Conservation (phyloP, 176 grass and related monocot species). For the Phragmites australis region DNA sequence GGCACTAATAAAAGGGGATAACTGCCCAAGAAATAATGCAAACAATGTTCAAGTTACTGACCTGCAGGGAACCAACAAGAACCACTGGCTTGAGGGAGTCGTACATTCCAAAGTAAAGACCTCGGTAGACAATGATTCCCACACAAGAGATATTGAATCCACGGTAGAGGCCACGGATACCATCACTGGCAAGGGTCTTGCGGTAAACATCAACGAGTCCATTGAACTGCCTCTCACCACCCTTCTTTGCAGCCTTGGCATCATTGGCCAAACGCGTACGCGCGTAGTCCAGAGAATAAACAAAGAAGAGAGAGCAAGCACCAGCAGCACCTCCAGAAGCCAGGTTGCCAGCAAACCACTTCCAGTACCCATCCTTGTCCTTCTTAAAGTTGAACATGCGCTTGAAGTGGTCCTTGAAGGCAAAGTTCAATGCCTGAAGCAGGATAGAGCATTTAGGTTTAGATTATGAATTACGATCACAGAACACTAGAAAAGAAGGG, state of each 20-base stretch:
- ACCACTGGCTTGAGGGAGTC: slow-evolving; percentile 69
- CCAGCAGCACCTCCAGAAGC: slow-evolving; percentile 69
- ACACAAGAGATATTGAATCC: slow-evolving; percentile 69
- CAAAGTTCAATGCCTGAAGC: slow-evolving; percentile 63
- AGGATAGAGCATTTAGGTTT: not conserved
- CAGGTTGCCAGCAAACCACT: slow-evolving; percentile 70
- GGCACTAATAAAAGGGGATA: not conserved
- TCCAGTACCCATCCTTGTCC: slow-evolving; percentile 73
- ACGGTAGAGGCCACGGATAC: slow-evolving; percentile 58
- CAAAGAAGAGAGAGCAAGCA: slow-evolving; percentile 67
- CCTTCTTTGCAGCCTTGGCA: slow-evolving; percentile 60
- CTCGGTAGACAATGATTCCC: slow-evolving; percentile 69
- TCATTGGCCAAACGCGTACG: slow-evolving; percentile 68
- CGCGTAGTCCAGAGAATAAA: slow-evolving; percentile 66
- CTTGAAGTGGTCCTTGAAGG: slow-evolving; percentile 73
- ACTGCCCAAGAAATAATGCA: not conserved
- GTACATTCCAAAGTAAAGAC: slow-evolving; percentile 69
- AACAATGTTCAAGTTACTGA: slow-evolving; percentile 32
- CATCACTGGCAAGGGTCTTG: slow-evolving; percentile 55
- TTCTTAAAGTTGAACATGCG: slow-evolving; percentile 84
- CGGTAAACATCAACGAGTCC: slow-evolving; percentile 61
- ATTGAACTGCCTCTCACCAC: slow-evolving; percentile 66
- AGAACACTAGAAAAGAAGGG: not conserved
- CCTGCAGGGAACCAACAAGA: slow-evolving; percentile 51
- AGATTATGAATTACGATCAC: not conserved